Percentiles rank a stretch among this genome's conserved stretches.
Conservation (phyloP, 2,329 filamentous ascomycete species). For the Ophiostoma sp. region DNA sequence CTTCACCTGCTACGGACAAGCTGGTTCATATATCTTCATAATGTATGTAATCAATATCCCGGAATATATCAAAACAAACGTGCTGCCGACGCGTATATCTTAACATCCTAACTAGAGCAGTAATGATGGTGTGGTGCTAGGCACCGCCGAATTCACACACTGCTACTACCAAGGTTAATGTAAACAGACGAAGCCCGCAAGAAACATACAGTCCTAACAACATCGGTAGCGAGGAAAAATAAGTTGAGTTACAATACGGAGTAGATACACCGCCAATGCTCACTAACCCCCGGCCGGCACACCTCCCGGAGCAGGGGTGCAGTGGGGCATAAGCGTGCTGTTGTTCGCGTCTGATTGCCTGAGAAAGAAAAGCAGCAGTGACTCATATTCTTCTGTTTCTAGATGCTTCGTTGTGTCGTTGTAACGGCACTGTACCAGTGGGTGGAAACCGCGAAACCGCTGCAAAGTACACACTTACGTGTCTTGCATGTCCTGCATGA, state of each 20-base stretch:
- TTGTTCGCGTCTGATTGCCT: constrained; percentile 3
- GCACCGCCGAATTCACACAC: not conserved
- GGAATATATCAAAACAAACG: not conserved
- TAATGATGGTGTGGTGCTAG: not conserved
- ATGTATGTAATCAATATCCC: not conserved
- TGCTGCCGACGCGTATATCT: not conserved
- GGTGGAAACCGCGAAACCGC: not conserved
- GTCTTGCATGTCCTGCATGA: not conserved
- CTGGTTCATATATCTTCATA: not conserved
- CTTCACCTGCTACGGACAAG: too few species aligned
- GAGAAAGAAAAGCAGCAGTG: not conserved
- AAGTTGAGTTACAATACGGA: not conserved
- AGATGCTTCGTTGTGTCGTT: constrained; percentile 1
- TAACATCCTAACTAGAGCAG: not conserved
- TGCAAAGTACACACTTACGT: not conserved
- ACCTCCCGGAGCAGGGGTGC: constrained; percentile 1
- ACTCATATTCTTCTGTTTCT: not conserved
- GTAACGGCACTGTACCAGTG: not conserved
- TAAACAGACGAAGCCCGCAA: constrained; percentile 2
- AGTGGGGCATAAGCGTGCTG: not conserved
- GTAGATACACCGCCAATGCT: not conserved
- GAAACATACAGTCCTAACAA: not conserved
- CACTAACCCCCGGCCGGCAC: not conserved
- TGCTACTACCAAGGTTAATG: not conserved
- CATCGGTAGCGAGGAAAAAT: not conserved